phyloP scores from a whole-genome alignment of 805 yeast genomes.

The Wickerhamiella kurtzmanii region DNA sequence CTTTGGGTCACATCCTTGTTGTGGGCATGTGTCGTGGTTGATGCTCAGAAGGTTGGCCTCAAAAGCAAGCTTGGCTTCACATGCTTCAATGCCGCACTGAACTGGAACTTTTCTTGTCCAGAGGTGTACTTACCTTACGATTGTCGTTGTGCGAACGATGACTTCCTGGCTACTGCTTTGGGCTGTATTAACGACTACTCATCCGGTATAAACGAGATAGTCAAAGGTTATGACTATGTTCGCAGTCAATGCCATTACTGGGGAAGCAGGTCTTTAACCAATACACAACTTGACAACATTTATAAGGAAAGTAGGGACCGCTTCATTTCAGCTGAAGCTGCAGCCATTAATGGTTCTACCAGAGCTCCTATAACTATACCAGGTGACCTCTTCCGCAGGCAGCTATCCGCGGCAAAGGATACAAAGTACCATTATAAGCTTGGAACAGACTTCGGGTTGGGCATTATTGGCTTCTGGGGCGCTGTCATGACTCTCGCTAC shows the following conservation, averaged over 20 bases:
- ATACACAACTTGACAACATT: constrained; percentile 18
- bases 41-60: constrained; percentile 24
- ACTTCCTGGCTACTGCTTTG: constrained; percentile 23
- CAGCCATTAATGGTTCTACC: constrained; percentile 2
- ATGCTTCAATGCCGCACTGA: constrained; percentile 24
- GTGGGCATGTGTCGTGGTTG: neutral
- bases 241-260: constrained; percentile 22
- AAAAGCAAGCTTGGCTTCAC: constrained; percentile 22
- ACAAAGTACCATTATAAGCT: constrained; percentile 21
- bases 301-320: constrained; percentile 21
- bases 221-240: constrained; percentile 20
- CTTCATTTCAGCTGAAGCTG: constrained; percentile 7
- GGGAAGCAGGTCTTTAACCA: constrained; percentile 18
- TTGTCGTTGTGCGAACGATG: constrained; percentile 21
- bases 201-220: constrained; percentile 15
- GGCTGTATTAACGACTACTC: constrained; percentile 20
- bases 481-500: constrained; percentile 18
- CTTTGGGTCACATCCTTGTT: neutral
- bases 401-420: constrained; percentile 18
- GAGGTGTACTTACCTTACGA: constrained; percentile 14
- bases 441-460: constrained; percentile 22
- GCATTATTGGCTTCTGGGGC: constrained; percentile 24
- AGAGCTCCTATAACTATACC: constrained; percentile 16
- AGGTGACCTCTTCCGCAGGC: constrained; percentile 6
- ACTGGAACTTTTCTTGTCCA: constrained; percentile 23